Base-by-base conservation (phyloP, 1,284 basidiomycete species). In the Peniophora sp. region DNA sequence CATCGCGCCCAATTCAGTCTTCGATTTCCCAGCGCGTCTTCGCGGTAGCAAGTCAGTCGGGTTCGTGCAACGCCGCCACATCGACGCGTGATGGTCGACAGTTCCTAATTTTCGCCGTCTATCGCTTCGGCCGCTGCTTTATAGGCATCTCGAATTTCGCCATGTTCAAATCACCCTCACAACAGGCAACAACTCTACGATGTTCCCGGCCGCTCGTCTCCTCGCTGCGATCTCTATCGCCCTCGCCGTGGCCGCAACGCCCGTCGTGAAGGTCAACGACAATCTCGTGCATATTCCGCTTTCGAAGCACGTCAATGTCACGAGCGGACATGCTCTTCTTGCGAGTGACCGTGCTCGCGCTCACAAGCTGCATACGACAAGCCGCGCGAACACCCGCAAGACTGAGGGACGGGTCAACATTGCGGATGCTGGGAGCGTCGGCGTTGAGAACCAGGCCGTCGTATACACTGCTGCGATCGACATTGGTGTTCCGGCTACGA, bases 331-430 rank as follows among this genome's bases (percentile, higher is more conserved):
- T 50, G 73, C 73, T 46, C 63, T 83, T 47, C 59, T 86, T 25
- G 66, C 75, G 51, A 70, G 74, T 48, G 84, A 85, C 60, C 74
- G 73, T 50, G 71, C 73, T 50, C 75, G 81, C 50, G 74, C 72
- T 19, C 59, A 68, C 52, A 65, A 68, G n/a, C 53, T 78, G 52
- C 70, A 65, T 52, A 63, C 71, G 8, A 70, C 63, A 22, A 54
- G 63, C 38, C 66, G 70, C 20, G 61, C 63, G 34, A 56, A 66
- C 52, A 57, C 57, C 19, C 65, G 63, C 47, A 62, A 64, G 35
- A 56, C 45, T 11, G 20, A 72, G 10, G 57, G 27, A 12, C 25
- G 27, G 27, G 27, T 32, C 27, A 32, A 32, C 27, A 32, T 32
- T 12, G 27, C 27, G 12, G 12, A 32, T 12, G 27, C 27, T 32